Evolutionary conservation across 352 stramenopile genomes (phyloP).

Genomic region (Globisporangium takayamanum): DNA sequence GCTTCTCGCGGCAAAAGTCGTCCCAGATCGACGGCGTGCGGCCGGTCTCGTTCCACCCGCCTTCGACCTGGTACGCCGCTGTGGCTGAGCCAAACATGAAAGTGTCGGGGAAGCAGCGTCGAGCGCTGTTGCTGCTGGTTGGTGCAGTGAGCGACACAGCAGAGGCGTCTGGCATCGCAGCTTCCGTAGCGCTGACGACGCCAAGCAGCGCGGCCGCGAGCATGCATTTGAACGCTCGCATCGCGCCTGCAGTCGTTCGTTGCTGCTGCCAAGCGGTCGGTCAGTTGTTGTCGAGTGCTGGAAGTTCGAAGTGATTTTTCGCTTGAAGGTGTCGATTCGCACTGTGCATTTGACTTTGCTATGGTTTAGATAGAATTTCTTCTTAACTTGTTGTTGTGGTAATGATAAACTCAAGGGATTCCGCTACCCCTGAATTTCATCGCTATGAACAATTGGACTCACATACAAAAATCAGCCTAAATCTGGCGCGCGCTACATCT

Average conservation of each 20-base stretch:
- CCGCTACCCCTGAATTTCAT: not conserved
- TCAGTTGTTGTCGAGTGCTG: conserved; percentile 14
- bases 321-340: too few relatives aligned
- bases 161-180: conserved; percentile 25
- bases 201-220: too few relatives aligned
- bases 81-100: conserved; percentile 90
- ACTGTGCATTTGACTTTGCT: too few relatives aligned
- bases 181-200: conserved; percentile 20
- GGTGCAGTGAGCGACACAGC: not conserved
- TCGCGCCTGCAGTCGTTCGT: too few relatives aligned
- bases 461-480: not conserved
- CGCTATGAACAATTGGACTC: not conserved
- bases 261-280: too few relatives aligned
- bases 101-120: conserved; percentile 52
- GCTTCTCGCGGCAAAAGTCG: conserved; percentile 72
- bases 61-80: conserved; percentile 92
- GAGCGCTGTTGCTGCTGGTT: not conserved
- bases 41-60: conserved; percentile 73
- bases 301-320: too few relatives aligned
- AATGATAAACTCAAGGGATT: not conserved
- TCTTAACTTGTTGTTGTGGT: not conserved
- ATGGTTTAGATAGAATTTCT: too few relatives aligned
- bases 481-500: too few relatives aligned
- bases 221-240: too few relatives aligned
- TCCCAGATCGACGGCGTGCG: conserved; percentile 91